Base-by-base conservation (phyloP, 2,329 filamentous ascomycete species). In the Sporothrix mexicana region DNA sequence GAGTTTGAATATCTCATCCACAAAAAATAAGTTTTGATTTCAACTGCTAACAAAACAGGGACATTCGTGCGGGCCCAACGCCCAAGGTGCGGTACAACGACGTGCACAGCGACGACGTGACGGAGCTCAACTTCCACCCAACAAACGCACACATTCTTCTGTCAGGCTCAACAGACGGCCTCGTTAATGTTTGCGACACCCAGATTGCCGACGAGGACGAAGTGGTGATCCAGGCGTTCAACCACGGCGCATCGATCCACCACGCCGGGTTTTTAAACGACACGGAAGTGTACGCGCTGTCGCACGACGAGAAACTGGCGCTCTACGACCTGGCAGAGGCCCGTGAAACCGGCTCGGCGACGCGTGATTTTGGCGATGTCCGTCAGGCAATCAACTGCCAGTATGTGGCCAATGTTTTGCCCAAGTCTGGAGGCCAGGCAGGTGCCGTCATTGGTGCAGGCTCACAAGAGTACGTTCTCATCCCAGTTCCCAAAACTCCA, bases 161-260 rank as follows among this genome's bases (percentile, higher is more conserved):
- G 12, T 93, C 92, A 0, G 92, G 92, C 59, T 93, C 92, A 51
- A 95, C 92, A 15, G 93, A 96, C 80, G 92, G 92, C 7, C 87
- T 95, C 0, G 87, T 95, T 77, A 94, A 92, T 78, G 84, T 95
- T 62, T 93, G 92, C 81, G 91, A 96, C 82, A 91, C 88, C 20
- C 85, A 86, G 66, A 86, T 93, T 73, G 81, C 85, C 20, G 91
- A 93, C 76, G 93, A 95, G 81, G 93, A 95, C 78, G 93, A 95
- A 64, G 90, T 93, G 0, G 84, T 94, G 23, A 84, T 92, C 73
- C 92, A 94, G 81, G 92, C 93, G 13, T 90, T 95, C 79, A 95
- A 95, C 80, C 92, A 93, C 78, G 87, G 88, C 51, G 88, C 90
- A 47, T 93, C 92, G 0, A 88, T 95, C 75, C 92, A 94, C 80